These are phyloP conservation scores for Jackrogersella multiformis DNA, from an alignment of 495 filamentous ascomycete species.

Conservation along the genomic window DNA sequence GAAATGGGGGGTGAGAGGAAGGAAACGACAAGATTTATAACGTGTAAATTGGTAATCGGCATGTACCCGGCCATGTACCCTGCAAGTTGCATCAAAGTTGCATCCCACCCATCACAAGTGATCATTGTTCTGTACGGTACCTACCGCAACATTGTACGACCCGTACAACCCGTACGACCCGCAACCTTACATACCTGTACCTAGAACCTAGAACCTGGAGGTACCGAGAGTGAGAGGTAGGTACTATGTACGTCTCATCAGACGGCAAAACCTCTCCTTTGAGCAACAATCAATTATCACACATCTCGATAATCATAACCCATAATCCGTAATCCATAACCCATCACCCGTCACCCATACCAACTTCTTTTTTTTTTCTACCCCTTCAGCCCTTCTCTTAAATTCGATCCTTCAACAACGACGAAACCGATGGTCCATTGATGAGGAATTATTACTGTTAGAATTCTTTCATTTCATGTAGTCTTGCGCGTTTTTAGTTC, in stretches of 20 bases:
- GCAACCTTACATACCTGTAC: slow-evolving; percentile 16
- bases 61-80: slow-evolving; percentile 38
- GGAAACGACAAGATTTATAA: neutral
- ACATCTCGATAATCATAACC: slow-evolving; percentile 21
- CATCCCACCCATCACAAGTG: slow-evolving; percentile 24
- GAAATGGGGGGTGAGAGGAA: slow-evolving; percentile 19
- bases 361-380: slow-evolving; percentile 15
- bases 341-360: slow-evolving; percentile 6
- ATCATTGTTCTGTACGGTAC: slow-evolving; percentile 26
- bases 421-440: slow-evolving; percentile 7
- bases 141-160: slow-evolving; percentile 24
- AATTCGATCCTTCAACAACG: slow-evolving; percentile 4
- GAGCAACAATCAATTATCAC: slow-evolving; percentile 40
- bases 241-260: slow-evolving; percentile 40
- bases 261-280: slow-evolving; percentile 41
- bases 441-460: slow-evolving; percentile 10
- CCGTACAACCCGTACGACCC: neutral
- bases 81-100: slow-evolving; percentile 4
- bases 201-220: too few species aligned
- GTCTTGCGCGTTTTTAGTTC: slow-evolving; percentile 33
- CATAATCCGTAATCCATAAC: slow-evolving; percentile 8
- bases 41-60: slow-evolving; percentile 12
- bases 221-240: too few species aligned
- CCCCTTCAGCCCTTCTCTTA: slow-evolving; percentile 6
- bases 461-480: slow-evolving; percentile 34